phyloP scores from a whole-genome alignment of 768 basidiomycete species.

The Asterophora parasitica region DNA sequence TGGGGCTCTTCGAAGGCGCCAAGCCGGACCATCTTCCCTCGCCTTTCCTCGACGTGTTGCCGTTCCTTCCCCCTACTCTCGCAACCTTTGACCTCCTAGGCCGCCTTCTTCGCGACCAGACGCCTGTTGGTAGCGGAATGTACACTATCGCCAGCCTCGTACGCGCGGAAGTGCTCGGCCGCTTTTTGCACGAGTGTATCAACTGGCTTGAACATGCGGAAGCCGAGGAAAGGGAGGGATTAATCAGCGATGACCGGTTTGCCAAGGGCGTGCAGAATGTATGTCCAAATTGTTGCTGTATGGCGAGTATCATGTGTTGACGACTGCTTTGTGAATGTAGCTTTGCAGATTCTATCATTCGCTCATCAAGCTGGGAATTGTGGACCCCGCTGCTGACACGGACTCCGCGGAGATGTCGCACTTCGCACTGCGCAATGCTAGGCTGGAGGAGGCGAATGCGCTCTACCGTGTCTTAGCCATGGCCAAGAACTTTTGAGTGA shows the following conservation, averaged over 20 bases:
- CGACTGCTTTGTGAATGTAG: slow-evolving; percentile 27
- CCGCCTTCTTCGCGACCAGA: slow-evolving; percentile 59
- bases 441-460: slow-evolving; percentile 72
- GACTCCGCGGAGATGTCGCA: slow-evolving; percentile 77
- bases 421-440: slow-evolving; percentile 66
- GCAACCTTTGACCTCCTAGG: slow-evolving; percentile 72
- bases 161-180: slow-evolving; percentile 59
- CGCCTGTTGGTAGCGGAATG: slow-evolving; percentile 35
- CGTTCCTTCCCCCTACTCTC: slow-evolving; percentile 64
- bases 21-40: slow-evolving; percentile 34
- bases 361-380: slow-evolving; percentile 59
- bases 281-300: slow-evolving; percentile 20
- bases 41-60: slow-evolving; percentile 60
- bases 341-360: slow-evolving; percentile 75
- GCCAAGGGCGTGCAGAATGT: slow-evolving; percentile 72
- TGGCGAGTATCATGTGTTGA: not conserved
- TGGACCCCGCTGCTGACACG: slow-evolving; percentile 58
- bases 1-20: slow-evolving; percentile 43
- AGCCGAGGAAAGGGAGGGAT: slow-evolving; percentile 61
- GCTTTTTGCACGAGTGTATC: slow-evolving; percentile 67
- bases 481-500: slow-evolving; percentile 22
- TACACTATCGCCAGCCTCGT: slow-evolving; percentile 65
- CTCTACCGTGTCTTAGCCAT: slow-evolving; percentile 63
- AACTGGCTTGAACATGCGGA: slow-evolving; percentile 69
- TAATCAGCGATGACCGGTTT: slow-evolving; percentile 68